Conservation (phyloP, 148 eudicot species). For the Camellia granthamiana region DNA sequence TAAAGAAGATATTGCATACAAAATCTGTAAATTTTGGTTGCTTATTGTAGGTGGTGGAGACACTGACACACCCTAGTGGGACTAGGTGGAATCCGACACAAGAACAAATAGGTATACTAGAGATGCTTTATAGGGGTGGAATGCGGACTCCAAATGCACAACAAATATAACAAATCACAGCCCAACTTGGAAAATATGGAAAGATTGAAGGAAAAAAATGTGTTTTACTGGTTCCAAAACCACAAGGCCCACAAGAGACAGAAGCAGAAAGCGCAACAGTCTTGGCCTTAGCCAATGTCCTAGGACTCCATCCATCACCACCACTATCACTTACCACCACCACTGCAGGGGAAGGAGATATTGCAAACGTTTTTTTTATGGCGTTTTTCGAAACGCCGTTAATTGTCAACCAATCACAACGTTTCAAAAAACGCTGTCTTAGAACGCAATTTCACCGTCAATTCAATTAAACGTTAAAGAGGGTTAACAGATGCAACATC, state of each 20-base stretch:
- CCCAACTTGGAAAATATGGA: constrained; percentile 63
- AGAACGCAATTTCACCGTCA: no score
- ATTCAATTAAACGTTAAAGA: no score
- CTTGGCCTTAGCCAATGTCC: constrained; percentile 46
- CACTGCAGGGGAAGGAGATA: not conserved
- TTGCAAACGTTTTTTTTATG: no score
- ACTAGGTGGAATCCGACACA: constrained; percentile 96
- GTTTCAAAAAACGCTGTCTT: no score
- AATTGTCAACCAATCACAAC: no score
- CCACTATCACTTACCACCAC: constrained; percentile 14
- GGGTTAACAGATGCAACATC: no score
- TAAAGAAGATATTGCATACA: no score
- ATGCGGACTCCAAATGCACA: constrained; percentile 95
- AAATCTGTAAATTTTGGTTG: not conserved
- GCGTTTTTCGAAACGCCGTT: no score
- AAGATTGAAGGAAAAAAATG: constrained; percentile 93
- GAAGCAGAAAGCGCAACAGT: constrained; percentile 68
- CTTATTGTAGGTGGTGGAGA: constrained; percentile 27
- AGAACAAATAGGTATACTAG: constrained; percentile 78
- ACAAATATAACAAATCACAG: constrained; percentile 82
- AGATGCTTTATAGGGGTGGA: constrained; percentile 80
- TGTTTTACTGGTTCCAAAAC: constrained; percentile 95
- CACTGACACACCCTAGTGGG: constrained; percentile 73
- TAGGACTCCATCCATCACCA: constrained; percentile 26
- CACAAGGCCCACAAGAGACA: constrained; percentile 94